These are phyloP conservation scores for Candida boleticola DNA, from an alignment of 805 yeast genomes.

Conservation along the genomic window DNA sequence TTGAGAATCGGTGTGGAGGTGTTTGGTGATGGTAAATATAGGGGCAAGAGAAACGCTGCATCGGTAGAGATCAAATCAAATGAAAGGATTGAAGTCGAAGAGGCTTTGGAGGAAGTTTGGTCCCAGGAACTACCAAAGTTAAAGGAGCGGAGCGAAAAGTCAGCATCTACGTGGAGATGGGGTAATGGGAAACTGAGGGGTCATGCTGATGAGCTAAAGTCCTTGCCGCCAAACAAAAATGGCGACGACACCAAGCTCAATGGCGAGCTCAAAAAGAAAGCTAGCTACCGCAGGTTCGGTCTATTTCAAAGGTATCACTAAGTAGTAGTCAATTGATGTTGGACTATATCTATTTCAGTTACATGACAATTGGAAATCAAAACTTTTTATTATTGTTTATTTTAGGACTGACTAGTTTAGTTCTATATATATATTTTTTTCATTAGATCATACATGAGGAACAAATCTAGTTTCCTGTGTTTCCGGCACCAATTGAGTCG, in stretches of 20 bases:
- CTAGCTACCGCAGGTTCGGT: too few species aligned
- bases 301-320: neutral
- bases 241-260: too few species aligned
- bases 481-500: slow-evolving; percentile 41
- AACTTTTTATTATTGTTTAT: neutral
- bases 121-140: slow-evolving; percentile 24
- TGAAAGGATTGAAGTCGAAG: slow-evolving; percentile 22
- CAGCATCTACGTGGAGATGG: neutral
- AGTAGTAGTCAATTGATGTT: too few species aligned
- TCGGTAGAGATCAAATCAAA: slow-evolving; percentile 4
- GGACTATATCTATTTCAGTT: too few species aligned
- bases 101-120: slow-evolving; percentile 28
- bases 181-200: neutral
- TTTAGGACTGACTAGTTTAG: too few species aligned
- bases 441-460: slow-evolving; percentile 1
- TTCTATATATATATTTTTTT: slow-evolving; percentile 3
- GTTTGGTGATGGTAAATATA: slow-evolving; percentile 8
- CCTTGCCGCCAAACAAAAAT: too few species aligned
- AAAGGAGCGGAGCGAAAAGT: slow-evolving; percentile 4
- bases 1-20: slow-evolving; percentile 16
- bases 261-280: too few species aligned
- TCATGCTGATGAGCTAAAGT: too few species aligned
- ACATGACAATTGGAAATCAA: too few species aligned
- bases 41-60: slow-evolving; percentile 3
- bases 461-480: slow-evolving; percentile 14